Evolutionary conservation across 371 early-diverging fungal genomes (phyloP), one percentile per base, ranked within the genome.

Genomic region (Mortierella sp.): DNA sequence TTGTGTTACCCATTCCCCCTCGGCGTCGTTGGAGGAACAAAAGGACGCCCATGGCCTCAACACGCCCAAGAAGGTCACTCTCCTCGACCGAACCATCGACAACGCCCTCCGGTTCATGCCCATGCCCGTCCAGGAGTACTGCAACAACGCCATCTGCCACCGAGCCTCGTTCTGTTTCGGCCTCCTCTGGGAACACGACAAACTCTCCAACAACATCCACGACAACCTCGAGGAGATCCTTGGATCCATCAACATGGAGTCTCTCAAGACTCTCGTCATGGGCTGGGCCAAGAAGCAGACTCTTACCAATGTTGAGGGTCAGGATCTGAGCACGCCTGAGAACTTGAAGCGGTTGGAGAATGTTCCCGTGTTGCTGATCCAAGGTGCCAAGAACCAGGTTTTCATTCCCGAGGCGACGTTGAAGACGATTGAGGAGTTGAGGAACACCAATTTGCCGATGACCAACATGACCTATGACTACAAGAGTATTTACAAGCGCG

Each of bases 101-200:
- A 87, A 82, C 43, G 75, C 74, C 6, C 70, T 81, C 71, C 43
- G 82, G 21, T 76, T 76, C 81, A 48, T 75, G 79, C 84, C 82
- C 29, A 75, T 75, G 87, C 77, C 87, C 0, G 16, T 68, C 41
- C 76, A 83, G 11, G 84, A 87, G 79, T 80, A 80, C 65, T 88
- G 88, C 77, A 85, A 83, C 35, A 84, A 76, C 48, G 88, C 88
- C 2, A 43, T 82, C 29, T 88, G 88, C 75, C 88, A 84, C 73
- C 77, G 88, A 2, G 84, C 88, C 0, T 78, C 82, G 12, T 84
- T 88, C 65, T 80, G 79, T 41, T 88, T 73, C 58, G 88, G 88
- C 2, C 65, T 84, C 44, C 71, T 88, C n/a, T 88, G 81, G 81
- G 82, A 84, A 60, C 88, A 88, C 56, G 85, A 88, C 68, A 83